phyloP scores from a whole-genome alignment of 1,139 yeast genomes.

The Keqinozyma sinolaborantium region DNA sequence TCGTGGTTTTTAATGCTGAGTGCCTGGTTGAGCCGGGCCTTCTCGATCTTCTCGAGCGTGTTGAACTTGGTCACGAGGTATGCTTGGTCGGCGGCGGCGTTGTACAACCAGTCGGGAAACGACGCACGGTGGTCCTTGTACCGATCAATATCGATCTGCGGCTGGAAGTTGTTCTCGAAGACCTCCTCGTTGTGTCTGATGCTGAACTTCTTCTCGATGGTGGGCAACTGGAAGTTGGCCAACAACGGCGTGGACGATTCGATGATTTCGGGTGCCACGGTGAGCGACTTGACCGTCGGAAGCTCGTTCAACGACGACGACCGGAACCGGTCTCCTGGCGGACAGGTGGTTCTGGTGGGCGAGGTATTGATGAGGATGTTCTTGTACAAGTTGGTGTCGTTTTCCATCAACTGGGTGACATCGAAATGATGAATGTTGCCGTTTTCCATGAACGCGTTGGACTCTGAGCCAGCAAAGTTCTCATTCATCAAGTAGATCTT shows the following conservation, averaged over 20 bases:
- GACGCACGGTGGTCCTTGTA: constrained; percentile 3
- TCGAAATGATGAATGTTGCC: constrained; percentile 13
- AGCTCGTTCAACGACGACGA: constrained; percentile 11
- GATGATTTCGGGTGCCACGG: constrained; percentile 1
- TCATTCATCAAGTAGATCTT: constrained; percentile 13
- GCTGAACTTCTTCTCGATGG: constrained; percentile 20
- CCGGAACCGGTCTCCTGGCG: constrained; percentile 6
- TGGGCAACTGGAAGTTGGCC: constrained; percentile 14
- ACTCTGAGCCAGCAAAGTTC: constrained; percentile 2
- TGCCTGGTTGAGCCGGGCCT: constrained; percentile 28
- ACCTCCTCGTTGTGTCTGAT: constrained; percentile 43
- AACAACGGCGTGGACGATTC: constrained; percentile 12
- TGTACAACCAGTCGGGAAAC: constrained; percentile 16
- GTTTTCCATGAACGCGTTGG: constrained; percentile 3
- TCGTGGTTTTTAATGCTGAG: constrained; percentile 11
- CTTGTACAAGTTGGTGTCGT: constrained; percentile 9
- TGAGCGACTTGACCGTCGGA: constrained; percentile 3
- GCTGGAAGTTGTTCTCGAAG: constrained; percentile 7
- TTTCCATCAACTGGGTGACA: constrained; percentile 9
- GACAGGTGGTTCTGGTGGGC: constrained; percentile 2
- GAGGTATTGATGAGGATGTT: constrained; percentile 9
- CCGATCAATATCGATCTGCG: constrained; percentile 12
- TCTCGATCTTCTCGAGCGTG: constrained; percentile 28
- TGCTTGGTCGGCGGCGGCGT: constrained; percentile 6
- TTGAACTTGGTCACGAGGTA: constrained; percentile 16